Percentiles rank a stretch among this genome's conserved stretches.
Conservation (phyloP, 352 stramenopile genomes). For the Phytophthora crassamura region DNA sequence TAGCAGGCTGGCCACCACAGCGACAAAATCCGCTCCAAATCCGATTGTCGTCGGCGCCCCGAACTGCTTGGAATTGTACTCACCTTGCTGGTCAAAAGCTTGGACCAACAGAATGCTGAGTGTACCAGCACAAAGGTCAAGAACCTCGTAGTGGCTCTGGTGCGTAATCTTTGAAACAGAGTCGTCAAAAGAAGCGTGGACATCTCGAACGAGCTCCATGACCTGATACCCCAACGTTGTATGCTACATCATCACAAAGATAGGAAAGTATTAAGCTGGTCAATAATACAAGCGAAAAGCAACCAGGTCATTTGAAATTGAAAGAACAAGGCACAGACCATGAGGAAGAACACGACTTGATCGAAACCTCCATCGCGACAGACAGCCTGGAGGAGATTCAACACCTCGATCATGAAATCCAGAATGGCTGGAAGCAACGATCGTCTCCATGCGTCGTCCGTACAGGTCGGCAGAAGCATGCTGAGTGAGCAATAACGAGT, state of each 20-base stretch:
- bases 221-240: slow-evolving; percentile 51
- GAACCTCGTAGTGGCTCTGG: slow-evolving; percentile 40
- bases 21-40: slow-evolving; percentile 25
- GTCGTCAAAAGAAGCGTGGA: slow-evolving; percentile 33
- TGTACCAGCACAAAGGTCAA: slow-evolving; percentile 34
- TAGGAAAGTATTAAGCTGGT: too few relatives aligned
- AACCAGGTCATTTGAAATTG: neutral
- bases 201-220: slow-evolving; percentile 45
- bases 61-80: slow-evolving; percentile 9
- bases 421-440: slow-evolving; percentile 49
- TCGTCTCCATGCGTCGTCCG: slow-evolving; percentile 30
- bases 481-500: slow-evolving; percentile 35
- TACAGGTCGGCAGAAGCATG: slow-evolving; percentile 32
- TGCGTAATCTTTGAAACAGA: slow-evolving; percentile 7
- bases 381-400: slow-evolving; percentile 47
- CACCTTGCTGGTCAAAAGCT: slow-evolving; percentile 19
- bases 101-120: slow-evolving; percentile 35
- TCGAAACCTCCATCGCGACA: slow-evolving; percentile 27
- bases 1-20: slow-evolving; percentile 35
- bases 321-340: slow-evolving; percentile 27
- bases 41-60: slow-evolving; percentile 3
- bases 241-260: slow-evolving; percentile 31
- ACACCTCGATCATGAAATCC: slow-evolving; percentile 43
- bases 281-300: neutral
- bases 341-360: slow-evolving; percentile 38